A percentile compares a stretch with the other conserved stretches of the same genome.
These are phyloP conservation scores for Senecio squalidus DNA, from an alignment of 140 eudicot genomes.

Conservation along the genomic window DNA sequence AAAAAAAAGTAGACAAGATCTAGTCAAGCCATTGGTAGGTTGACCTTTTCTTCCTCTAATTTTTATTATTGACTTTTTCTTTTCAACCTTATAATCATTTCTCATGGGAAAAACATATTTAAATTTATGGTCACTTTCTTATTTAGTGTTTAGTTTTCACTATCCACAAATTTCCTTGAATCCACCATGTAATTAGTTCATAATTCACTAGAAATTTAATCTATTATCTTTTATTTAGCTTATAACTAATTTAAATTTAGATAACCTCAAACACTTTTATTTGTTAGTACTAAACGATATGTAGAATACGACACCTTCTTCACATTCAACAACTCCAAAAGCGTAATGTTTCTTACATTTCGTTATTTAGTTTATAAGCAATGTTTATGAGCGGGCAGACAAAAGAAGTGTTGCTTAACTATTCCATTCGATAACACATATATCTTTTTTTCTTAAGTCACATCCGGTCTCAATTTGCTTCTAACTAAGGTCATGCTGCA, in stretches of 20 bases:
- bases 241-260: too few relatives aligned
- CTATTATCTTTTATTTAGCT: too few relatives aligned
- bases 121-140: neutral
- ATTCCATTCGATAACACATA: neutral
- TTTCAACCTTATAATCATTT: slow-evolving; percentile 2
- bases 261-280: too few relatives aligned
- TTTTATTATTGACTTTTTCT: neutral
- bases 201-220: neutral
- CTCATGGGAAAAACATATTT: slow-evolving; percentile 3
- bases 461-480: too few relatives aligned
- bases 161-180: neutral
- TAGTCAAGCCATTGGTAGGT: slow-evolving; percentile 31
- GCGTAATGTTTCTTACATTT: neutral
- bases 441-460: too few relatives aligned
- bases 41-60: slow-evolving; percentile 7
- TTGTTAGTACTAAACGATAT: too few relatives aligned
- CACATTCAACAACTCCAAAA: neutral
- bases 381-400: neutral
- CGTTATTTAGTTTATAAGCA: neutral
- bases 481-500: neutral
- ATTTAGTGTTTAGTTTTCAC: neutral
- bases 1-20: slow-evolving; percentile 28
- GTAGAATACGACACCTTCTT: too few relatives aligned
- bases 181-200: neutral
- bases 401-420: neutral